These are phyloP conservation scores for Ophiocordyceps polyrhachis-furcata DNA, from an alignment of 2,329 filamentous ascomycete genomes.

Conservation along the genomic window DNA sequence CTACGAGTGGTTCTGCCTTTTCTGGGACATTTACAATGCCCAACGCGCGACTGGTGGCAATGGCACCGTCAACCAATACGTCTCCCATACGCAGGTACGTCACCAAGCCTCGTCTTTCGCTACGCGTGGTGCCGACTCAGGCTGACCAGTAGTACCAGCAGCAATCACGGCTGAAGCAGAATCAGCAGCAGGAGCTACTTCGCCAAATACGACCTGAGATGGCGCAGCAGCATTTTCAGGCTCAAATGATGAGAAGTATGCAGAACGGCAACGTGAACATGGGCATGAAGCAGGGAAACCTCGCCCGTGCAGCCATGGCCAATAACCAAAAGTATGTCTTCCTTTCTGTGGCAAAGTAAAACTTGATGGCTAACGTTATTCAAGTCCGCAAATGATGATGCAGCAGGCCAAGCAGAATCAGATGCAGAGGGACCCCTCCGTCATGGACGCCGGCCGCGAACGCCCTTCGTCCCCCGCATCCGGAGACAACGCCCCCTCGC, in stretches of 20 bases:
- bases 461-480: slow-evolving; percentile 67
- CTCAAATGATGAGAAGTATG: slow-evolving; percentile 49
- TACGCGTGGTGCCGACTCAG: not conserved
- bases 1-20: slow-evolving; percentile 94
- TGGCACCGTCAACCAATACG: slow-evolving; percentile 52
- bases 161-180: slow-evolving; percentile 55
- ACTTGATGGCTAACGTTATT: not conserved
- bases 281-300: slow-evolving; percentile 38
- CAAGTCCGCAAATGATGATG: slow-evolving; percentile 53
- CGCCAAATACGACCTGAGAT: slow-evolving; percentile 50
- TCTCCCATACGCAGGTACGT: slow-evolving; percentile 63
- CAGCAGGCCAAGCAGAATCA: slow-evolving; percentile 55
- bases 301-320: slow-evolving; percentile 59
- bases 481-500: slow-evolving; percentile 77
- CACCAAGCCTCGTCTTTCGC: not conserved
- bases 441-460: slow-evolving; percentile 68
- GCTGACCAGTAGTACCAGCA: slow-evolving; percentile 21
- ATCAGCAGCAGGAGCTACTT: slow-evolving; percentile 58
- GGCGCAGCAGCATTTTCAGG: slow-evolving; percentile 35
- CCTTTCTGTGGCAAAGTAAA: too few relatives aligned
- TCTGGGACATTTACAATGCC: slow-evolving; percentile 88
- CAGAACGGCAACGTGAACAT: slow-evolving; percentile 41
- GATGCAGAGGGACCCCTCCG: slow-evolving; percentile 77
- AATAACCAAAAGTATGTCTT: slow-evolving; percentile 54
- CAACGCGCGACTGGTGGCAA: slow-evolving; percentile 53